Base-by-base conservation (phyloP, 2,329 filamentous ascomycete species). In the Aspergillus sojae region DNA sequence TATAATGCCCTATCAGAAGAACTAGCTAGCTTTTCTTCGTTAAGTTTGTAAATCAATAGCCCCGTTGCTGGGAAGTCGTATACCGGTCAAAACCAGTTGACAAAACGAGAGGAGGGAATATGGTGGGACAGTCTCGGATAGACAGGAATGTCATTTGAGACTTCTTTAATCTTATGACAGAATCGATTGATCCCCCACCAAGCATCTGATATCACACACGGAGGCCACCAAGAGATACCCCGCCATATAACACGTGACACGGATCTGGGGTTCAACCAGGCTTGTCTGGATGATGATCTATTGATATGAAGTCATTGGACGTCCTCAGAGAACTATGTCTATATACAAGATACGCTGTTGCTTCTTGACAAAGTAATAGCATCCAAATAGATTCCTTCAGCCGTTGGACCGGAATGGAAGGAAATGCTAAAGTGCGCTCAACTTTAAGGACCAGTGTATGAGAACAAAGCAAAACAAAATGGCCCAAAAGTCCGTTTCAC, bases 191-290 rank as follows among this genome's bases (percentile, higher is more conserved):
- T 16, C 45, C 45, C 23, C 45, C 45, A 48, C 45, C 21, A 48
- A 48, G 45, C 45, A 26, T 30, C 46, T 50, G 46, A 50, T 50
- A 50, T 50, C 46, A 30, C 6, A 50, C 26, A 26, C 26, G 23
- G 14, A 36, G 14, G 34, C 14, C 34, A 30, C 34, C 39, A 26
- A 21, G 28, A 55, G 57, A 21, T 63, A 57, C 64, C 65, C 65
- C 65, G 62, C 65, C 53, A 65, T 66, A 43, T 57, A 43, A 32
- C 65, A 66, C 65, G 65, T 66, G 65, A 66, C 30, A 36, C 23
- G 3, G 16, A 48, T 21, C n/a, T 48, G 14, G 46, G 46, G 48
- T 52, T 12, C 48, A 34, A 52, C 21, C 11, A 6, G n/a, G 16
- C 39, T 41, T 19, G 16, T 7, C 34, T 16, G 19, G 16, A n/a